phyloP scores from a whole-genome alignment of 352 stramenopile genomes.

The Globisporangium carolinianum region DNA sequence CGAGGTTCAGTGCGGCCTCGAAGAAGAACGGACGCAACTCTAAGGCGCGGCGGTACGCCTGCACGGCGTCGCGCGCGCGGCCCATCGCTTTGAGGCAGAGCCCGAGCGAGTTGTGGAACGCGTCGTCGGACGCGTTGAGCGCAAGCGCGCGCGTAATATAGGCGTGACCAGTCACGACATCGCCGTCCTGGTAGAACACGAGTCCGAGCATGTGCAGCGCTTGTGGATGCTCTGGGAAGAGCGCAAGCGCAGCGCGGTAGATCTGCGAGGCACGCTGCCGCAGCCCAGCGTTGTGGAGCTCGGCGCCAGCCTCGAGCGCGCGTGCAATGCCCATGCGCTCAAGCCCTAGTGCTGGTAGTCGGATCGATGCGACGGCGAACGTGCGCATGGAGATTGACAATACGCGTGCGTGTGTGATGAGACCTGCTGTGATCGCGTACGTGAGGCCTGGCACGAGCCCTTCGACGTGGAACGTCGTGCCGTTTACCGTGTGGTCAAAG shows the following conservation, averaged over 20 bases:
- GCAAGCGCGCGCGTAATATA: constrained; percentile 37
- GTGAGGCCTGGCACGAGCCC: constrained; percentile 44
- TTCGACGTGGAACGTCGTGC: constrained; percentile 44
- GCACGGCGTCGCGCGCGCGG: constrained; percentile 32
- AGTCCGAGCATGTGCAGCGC: constrained; percentile 50
- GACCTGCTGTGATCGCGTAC: constrained; percentile 47
- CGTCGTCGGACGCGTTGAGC: constrained; percentile 33
- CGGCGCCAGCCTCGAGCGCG: constrained; percentile 30
- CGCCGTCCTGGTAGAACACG: constrained; percentile 35
- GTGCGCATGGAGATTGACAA: constrained; percentile 54
- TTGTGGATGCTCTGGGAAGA: constrained; percentile 35
- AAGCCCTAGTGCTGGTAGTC: constrained; percentile 12
- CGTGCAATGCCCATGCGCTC: constrained; percentile 32
- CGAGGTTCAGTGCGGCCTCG: constrained; percentile 47
- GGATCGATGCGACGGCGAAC: constrained; percentile 52
- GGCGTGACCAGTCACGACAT: constrained; percentile 19
- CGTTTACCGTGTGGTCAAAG: constrained; percentile 45
- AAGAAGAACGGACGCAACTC: constrained; percentile 38
- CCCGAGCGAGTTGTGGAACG: constrained; percentile 48
- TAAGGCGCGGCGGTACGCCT: constrained; percentile 39
- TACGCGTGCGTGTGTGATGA: constrained; percentile 41
- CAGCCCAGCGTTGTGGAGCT: constrained; percentile 31
- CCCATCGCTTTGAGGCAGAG: constrained; percentile 39
- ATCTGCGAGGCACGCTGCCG: constrained; percentile 25
- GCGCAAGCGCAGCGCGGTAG: constrained; percentile 43